Conservation (phyloP, 1,284 basidiomycete species). For the Boletus mariae region DNA sequence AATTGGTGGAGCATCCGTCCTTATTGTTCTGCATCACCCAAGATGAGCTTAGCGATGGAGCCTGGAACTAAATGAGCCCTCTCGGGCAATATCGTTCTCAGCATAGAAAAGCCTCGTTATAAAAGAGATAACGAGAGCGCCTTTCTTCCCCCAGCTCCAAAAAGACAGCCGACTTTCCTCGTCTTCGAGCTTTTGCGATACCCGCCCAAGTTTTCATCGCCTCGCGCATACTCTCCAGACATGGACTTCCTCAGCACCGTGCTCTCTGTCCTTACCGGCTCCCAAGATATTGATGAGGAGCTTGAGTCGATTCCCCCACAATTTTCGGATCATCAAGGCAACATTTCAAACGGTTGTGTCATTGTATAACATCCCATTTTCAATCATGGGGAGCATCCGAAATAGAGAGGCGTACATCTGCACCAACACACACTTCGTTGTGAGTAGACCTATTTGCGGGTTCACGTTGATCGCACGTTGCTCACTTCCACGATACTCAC, state of each 20-base stretch:
- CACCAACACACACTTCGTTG: constrained; percentile 16
- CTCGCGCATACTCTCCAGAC: constrained; percentile 1
- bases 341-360: constrained; percentile 11
- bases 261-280: constrained; percentile 14
- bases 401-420: background rate
- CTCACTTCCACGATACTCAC: constrained; percentile 11
- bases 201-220: background rate
- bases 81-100: background rate
- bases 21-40: constrained; percentile 19
- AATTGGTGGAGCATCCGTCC: background rate
- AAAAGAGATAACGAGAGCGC: constrained; percentile 10
- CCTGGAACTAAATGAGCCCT: background rate
- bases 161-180: background rate
- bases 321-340: background rate
- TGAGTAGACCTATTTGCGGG: constrained; percentile 10
- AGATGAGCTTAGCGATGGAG: constrained; percentile 1
- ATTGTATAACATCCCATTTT: constrained; percentile 19
- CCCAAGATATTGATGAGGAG: constrained; percentile 5
- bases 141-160: constrained; percentile 2
- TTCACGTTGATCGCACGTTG: background rate
- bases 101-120: constrained; percentile 9
- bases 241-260: constrained; percentile 24
- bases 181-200: constrained; percentile 1
- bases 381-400: background rate
- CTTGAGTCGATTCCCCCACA: constrained; percentile 16